Evolutionary conservation across 225 moss, liverwort and hornwort species (phyloP).

Genomic region (Ulota crispa): DNA sequence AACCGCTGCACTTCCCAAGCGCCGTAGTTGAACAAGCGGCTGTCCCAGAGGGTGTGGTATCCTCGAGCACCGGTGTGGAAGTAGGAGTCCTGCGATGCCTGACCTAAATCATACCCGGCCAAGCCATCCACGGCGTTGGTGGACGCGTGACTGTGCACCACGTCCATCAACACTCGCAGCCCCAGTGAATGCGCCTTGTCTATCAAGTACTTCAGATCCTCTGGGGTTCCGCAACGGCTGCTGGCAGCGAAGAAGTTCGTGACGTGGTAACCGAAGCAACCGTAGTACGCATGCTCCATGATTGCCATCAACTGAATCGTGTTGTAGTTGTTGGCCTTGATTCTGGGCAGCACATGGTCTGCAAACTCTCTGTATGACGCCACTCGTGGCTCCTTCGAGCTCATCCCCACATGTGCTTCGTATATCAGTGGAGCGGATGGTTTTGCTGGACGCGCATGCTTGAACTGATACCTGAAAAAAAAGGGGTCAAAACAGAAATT

Average conservation of each 20-base stretch:
- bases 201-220: constrained; percentile 89
- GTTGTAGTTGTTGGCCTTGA: constrained; percentile 91
- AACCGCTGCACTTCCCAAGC: constrained; percentile 93
- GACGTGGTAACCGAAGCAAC: constrained; percentile 92
- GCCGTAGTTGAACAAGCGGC: constrained; percentile 87
- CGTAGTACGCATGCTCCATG: constrained; percentile 94
- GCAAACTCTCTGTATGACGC: constrained; percentile 89
- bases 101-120: constrained; percentile 86
- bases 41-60: constrained; percentile 90
- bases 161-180: constrained; percentile 88
- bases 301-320: constrained; percentile 93
- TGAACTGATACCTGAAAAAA: constrained; percentile 62
- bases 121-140: constrained; percentile 85
- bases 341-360: constrained; percentile 78
- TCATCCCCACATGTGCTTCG: constrained; percentile 98
- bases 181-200: constrained; percentile 87
- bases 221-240: constrained; percentile 92
- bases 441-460: constrained; percentile 68
- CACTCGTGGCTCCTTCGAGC: constrained; percentile 77
- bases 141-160: constrained; percentile 90
- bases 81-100: constrained; percentile 63
- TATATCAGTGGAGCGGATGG: constrained; percentile 85
- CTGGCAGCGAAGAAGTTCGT: constrained; percentile 93
- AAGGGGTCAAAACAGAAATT: not conserved
- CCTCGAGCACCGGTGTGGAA: constrained; percentile 76